Evolutionary conservation across 768 basidiomycete species (phyloP), one percentile per base, ranked within the genome.

Genomic region (Phanerochaete carnosa): DNA sequence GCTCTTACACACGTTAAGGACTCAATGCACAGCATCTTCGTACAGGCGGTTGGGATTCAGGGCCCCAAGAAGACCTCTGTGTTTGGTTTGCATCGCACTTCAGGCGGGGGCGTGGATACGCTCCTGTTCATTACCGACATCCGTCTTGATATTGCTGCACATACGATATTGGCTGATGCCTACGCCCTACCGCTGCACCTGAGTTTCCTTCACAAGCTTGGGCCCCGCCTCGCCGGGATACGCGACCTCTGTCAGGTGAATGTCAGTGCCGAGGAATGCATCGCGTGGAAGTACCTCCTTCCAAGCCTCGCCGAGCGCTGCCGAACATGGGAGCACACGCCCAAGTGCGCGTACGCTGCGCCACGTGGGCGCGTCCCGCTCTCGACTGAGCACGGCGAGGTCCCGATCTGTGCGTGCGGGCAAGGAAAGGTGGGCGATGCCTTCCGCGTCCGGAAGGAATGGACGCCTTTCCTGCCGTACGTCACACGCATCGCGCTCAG

Each of bases 401-500:
- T 66, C 9, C 82, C 83, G 0, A 68, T 85, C n/a, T 88, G 86
- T 61, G 74, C 72, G 3, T 88, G 86, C 50, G 85, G 86, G 1
- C 67, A 67, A 37, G 84, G 82, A 5, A 62, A 62, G 45, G 75
- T 83, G 50, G 69, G 79, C 6, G 78, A 73, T 2, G 68, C 63
- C 1, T 77, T 86, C 60, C 63, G 63, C 0, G 69, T 64, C 13
- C 60, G 69, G 0, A 46, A 64, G 16, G 62, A 65, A 13, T 85
- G 81, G 80, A 69, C 71, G 60, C 33, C 55, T 2, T 65, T 85
- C 15, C 76, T 76, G 1, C 75, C 76, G 7, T 79, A 78, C 55
- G 77, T 73, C 15, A 84, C 81, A 1, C 74, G 85, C 9, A 69
- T 77, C 4, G 86, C 82, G 0, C 70, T 88, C 33, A 74, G 79